phyloP scores from a whole-genome alignment of 108 stramenopile genomes.

The Mayamaea pseudoterrestris region DNA sequence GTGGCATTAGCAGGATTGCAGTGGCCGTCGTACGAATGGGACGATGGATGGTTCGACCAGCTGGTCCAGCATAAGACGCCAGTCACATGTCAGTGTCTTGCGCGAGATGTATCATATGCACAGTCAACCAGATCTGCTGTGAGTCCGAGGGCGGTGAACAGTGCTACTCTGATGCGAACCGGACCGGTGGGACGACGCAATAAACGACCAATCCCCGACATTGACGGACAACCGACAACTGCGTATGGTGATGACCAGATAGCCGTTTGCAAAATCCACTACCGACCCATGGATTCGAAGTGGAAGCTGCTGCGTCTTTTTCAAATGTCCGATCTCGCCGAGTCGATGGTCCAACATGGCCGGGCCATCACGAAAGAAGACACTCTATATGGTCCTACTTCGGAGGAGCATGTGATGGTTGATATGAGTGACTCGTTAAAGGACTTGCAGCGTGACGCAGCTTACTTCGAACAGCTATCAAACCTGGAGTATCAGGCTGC shows the following conservation, averaged over 20 bases:
- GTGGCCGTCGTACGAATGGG: constrained; percentile 2
- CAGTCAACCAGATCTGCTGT: not conserved
- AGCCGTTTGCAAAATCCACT: constrained; percentile 45
- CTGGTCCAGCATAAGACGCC: constrained; percentile 27
- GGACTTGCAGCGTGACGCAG: constrained; percentile 41
- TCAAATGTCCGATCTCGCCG: constrained; percentile 27
- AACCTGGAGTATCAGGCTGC: constrained; percentile 43
- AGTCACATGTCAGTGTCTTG: constrained; percentile 48
- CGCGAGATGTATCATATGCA: constrained; percentile 12
- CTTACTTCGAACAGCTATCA: constrained; percentile 46
- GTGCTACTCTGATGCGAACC: not conserved
- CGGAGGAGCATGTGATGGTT: not conserved
- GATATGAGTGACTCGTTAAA: constrained; percentile 41
- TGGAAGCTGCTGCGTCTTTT: constrained; percentile 13
- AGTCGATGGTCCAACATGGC: constrained; percentile 15
- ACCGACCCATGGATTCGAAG: constrained; percentile 22
- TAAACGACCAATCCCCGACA: not conserved
- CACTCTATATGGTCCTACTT: constrained; percentile 1
- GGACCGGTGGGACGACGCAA: not conserved
- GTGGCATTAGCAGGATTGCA: not conserved
- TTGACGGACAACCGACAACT: not conserved
- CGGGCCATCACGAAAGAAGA: constrained; percentile 14
- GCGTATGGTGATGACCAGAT: constrained; percentile 10
- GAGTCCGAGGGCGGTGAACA: not conserved
- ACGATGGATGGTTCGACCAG: constrained; percentile 22